phyloP scores from a whole-genome alignment of 345 rosid species.

The Melastoma malabathricum region DNA sequence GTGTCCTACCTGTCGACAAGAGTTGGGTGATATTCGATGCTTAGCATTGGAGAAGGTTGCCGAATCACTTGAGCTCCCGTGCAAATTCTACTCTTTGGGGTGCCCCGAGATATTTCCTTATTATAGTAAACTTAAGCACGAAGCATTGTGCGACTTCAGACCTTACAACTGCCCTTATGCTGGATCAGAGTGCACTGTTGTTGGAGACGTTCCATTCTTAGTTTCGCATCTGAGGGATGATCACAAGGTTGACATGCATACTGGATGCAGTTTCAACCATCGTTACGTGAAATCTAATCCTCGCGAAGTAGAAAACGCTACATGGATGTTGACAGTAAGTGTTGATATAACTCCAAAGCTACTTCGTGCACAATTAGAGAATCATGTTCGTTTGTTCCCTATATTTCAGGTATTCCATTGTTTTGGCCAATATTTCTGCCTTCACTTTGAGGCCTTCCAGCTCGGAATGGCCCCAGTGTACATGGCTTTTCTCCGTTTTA shows the following conservation, averaged over 20 bases:
- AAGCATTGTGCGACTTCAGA: constrained; percentile 35
- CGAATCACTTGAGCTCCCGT: constrained; percentile 36
- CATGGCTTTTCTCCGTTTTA: constrained; percentile 98
- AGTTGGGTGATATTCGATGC: constrained; percentile 43
- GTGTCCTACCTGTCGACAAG: constrained; percentile 46
- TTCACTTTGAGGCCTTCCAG: constrained; percentile 96
- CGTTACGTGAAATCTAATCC: constrained; percentile 45
- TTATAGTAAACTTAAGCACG: constrained; percentile 41
- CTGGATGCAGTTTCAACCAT: constrained; percentile 38
- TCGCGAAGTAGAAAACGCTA: constrained; percentile 43
- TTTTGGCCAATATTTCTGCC: constrained; percentile 94
- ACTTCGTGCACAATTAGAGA: neutral
- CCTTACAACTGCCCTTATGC: constrained; percentile 45
- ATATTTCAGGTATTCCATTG: constrained; percentile 70
- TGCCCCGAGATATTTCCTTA: constrained; percentile 44
- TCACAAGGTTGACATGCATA: constrained; percentile 47
- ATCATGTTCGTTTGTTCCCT: no score
- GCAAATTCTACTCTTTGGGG: constrained; percentile 34
- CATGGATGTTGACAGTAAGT: constrained; percentile 46
- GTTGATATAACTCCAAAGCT: neutral
- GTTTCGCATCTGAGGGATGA: constrained; percentile 37
- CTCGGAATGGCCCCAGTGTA: constrained; percentile 93
- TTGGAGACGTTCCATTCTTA: constrained; percentile 35
- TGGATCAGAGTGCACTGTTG: constrained; percentile 34
- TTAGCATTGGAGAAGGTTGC: constrained; percentile 42